These are phyloP conservation scores for Xerocomellus amylosporus DNA, from an alignment of 768 basidiomycete species.

Conservation along the genomic window DNA sequence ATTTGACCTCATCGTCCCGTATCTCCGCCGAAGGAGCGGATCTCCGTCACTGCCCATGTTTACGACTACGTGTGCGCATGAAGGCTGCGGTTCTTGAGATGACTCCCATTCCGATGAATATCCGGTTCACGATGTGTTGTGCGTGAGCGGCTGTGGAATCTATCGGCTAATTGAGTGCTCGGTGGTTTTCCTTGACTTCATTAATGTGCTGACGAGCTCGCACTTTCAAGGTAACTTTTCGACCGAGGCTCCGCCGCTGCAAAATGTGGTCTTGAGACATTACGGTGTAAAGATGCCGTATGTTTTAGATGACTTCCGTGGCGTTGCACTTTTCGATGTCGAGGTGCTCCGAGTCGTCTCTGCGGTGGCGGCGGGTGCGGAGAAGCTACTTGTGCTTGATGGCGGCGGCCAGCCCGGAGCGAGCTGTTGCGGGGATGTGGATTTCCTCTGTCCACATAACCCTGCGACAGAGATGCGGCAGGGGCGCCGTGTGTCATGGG, in stretches of 20 bases:
- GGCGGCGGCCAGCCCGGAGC: slow-evolving; percentile 12
- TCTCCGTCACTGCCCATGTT: slow-evolving; percentile 4
- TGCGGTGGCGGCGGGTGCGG: slow-evolving; percentile 29
- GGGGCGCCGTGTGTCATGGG: background rate
- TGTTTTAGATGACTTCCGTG: slow-evolving; percentile 8
- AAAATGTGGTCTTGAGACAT: slow-evolving; percentile 5
- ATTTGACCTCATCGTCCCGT: background rate
- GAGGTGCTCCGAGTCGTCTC: background rate
- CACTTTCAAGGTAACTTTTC: background rate
- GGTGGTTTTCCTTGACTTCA: background rate
- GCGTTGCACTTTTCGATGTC: slow-evolving; percentile 3
- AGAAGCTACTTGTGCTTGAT: slow-evolving; percentile 9
- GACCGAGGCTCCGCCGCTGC: background rate
- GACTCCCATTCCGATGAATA: background rate
- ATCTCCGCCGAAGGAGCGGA: slow-evolving; percentile 20
- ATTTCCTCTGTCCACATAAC: slow-evolving; percentile 2
- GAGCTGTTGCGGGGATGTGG: background rate
- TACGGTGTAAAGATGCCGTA: slow-evolving; percentile 5
- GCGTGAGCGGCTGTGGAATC: background rate
- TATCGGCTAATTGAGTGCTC: background rate
- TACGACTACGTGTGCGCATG: background rate
- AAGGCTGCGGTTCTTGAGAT: background rate
- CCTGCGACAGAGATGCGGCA: background rate
- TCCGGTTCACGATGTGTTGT: too few species aligned
- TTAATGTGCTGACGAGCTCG: background rate